Evolutionary conservation across 2,329 filamentous ascomycete genomes (phyloP).

Genomic region (Colletotrichum sp.): DNA sequence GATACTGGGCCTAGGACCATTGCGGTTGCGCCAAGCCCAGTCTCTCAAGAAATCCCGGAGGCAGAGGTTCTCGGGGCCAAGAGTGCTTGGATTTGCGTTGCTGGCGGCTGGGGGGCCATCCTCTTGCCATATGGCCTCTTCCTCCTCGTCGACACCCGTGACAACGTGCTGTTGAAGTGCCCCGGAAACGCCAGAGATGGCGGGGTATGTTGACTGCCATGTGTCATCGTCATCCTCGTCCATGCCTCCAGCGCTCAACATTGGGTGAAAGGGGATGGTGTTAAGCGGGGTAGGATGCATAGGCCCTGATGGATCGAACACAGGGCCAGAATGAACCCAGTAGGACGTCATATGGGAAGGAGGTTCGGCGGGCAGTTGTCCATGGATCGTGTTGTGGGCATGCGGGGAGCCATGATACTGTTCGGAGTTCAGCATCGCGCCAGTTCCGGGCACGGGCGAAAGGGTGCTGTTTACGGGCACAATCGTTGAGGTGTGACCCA

Average conservation of each 20-base stretch:
- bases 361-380: not conserved
- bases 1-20: conserved; percentile 29
- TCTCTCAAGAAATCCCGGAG: conserved; percentile 54
- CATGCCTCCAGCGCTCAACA: conserved; percentile 8
- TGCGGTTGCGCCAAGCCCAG: conserved; percentile 45
- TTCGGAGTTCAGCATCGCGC: not conserved
- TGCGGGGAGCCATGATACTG: not conserved
- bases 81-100: conserved; percentile 34
- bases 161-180: conserved; percentile 8
- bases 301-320: not conserved
- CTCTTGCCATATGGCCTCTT: conserved; percentile 10
- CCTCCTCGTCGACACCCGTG: conserved; percentile 3
- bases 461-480: conserved; percentile 9
- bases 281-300: conserved; percentile 12
- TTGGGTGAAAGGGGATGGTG: conserved; percentile 14
- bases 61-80: conserved; percentile 55
- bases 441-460: conserved; percentile 5
- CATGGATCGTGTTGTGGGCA: not conserved
- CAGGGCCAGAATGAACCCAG: not conserved
- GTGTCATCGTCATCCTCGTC: conserved; percentile 9
- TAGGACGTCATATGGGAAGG: conserved; percentile 5
- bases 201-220: not conserved
- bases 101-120: conserved; percentile 10
- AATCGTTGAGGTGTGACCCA: not conserved
- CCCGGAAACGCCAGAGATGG: not conserved